Base-by-base conservation (phyloP, 1,139 yeast species). In the Scheffersomyces parashehatae region DNA sequence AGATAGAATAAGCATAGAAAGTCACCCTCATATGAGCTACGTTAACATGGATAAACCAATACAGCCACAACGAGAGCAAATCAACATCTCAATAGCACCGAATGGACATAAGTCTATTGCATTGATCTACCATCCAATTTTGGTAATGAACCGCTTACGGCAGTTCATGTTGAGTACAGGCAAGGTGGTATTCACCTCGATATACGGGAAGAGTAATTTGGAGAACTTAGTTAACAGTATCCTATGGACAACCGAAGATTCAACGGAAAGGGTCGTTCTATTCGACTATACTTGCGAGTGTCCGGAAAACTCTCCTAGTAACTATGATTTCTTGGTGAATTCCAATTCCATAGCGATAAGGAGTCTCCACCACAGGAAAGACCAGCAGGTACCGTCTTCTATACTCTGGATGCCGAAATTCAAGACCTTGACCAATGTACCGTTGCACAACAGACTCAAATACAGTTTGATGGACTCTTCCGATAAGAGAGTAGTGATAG, bases 391-490 rank as follows among this genome's bases (percentile, higher is more conserved):
- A 6, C 50, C 55, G 0, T 29, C 39, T 2, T 24, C 50, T 5
- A 38, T 56, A 4, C 49, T 60, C 10, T 61, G 65, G 67, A 43
- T 62, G 9, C 67, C 67, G 0, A 39, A 39, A 38, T 48, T 59
- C 31, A 50, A 41, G 38, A 51, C 55, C 3, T 15, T 35, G 3
- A 40, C 45, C 6, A 39, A n/a, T 33, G 29, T 40, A 24, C 41
- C 14, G 16, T 31, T 14, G 14, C 20, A 16, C 15, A 14, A 31
- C 20, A 34, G 37, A 35, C 30, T 29, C 7, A 39, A 13, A 10
- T 37, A 28, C 35, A 28, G 38, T 12, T 20, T 20, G 26, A 20
- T 20, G 26, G 26, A 20, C 3, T 20, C 39, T 3, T 30, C 33
- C 6, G 31, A 26, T 10, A 39, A 36, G 7, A 43, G 29, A 5